phyloP scores from a whole-genome alignment of 345 rosid genomes.

The Leavenworthia alabamica region DNA sequence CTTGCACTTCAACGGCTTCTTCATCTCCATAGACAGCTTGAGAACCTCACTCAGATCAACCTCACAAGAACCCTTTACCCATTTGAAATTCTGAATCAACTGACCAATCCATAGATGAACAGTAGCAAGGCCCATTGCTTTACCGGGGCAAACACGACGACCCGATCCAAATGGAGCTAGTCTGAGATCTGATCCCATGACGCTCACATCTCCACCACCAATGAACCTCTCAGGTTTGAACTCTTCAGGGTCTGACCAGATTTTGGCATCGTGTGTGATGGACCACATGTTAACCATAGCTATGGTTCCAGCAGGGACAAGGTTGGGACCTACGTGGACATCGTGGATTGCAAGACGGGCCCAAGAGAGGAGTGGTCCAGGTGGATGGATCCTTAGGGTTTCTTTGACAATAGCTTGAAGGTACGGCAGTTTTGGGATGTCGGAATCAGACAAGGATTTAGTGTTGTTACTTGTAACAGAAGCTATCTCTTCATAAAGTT shows the following conservation, averaged over 20 bases:
- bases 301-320: constrained; percentile 72
- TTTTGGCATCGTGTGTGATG: constrained; percentile 52
- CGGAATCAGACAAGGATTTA: constrained; percentile 43
- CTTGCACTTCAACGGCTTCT: constrained; percentile 45
- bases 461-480: constrained; percentile 27
- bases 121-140: constrained; percentile 53
- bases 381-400: constrained; percentile 75
- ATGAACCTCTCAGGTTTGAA: constrained; percentile 69
- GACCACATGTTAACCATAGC: constrained; percentile 99
- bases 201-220: constrained; percentile 37
- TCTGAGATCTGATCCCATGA: constrained; percentile 62
- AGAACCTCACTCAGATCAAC: constrained; percentile 46
- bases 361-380: constrained; percentile 90
- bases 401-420: constrained; percentile 67
- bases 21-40: constrained; percentile 65
- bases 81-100: constrained; percentile 42
- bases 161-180: constrained; percentile 68
- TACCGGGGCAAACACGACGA: constrained; percentile 67
- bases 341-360: constrained; percentile 77
- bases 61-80: constrained; percentile 32
- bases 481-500: constrained; percentile 61
- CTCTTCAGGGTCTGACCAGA: constrained; percentile 48
- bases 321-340: constrained; percentile 41
- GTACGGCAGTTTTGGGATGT: constrained; percentile 51
- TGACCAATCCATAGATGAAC: constrained; percentile 60